A percentile compares a stretch with the other conserved stretches of the same genome.
These are phyloP conservation scores for Nyssa sinensis DNA, from an alignment of 148 eudicot species.

Conservation along the genomic window DNA sequence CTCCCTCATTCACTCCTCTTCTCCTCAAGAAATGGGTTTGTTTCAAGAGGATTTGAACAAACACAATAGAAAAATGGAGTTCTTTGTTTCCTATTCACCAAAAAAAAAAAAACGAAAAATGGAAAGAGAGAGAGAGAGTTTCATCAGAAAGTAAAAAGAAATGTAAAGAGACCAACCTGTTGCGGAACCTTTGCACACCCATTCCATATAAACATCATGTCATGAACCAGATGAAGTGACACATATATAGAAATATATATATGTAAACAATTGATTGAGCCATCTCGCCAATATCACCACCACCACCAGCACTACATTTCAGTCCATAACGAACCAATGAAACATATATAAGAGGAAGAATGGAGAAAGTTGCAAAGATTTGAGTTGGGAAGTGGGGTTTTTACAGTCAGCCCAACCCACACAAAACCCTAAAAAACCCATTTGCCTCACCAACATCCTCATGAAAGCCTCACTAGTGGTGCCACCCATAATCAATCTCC, in stretches of 20 bases:
- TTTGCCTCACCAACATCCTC: neutral
- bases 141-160: neutral
- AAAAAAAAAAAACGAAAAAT: neutral
- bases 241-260: neutral
- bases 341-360: constrained; percentile 1
- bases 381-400: neutral
- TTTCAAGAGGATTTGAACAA: neutral
- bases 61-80: neutral
- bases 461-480: neutral
- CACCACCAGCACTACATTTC: constrained; percentile 19
- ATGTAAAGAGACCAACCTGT: constrained; percentile 1
- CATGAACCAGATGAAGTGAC: neutral
- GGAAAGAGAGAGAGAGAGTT: too few species aligned
- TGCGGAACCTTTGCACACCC: neutral
- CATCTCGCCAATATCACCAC: constrained; percentile 57
- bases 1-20: neutral
- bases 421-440: neutral
- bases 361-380: neutral
- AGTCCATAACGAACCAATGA: neutral
- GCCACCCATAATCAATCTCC: neutral
- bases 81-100: too few species aligned
- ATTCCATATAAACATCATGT: neutral
- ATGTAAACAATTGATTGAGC: constrained; percentile 40
- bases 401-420: constrained; percentile 3
- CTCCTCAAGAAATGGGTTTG: constrained; percentile 8